phyloP scores from a whole-genome alignment of 2,329 filamentous ascomycete species.

The Nothophoma quercina region DNA sequence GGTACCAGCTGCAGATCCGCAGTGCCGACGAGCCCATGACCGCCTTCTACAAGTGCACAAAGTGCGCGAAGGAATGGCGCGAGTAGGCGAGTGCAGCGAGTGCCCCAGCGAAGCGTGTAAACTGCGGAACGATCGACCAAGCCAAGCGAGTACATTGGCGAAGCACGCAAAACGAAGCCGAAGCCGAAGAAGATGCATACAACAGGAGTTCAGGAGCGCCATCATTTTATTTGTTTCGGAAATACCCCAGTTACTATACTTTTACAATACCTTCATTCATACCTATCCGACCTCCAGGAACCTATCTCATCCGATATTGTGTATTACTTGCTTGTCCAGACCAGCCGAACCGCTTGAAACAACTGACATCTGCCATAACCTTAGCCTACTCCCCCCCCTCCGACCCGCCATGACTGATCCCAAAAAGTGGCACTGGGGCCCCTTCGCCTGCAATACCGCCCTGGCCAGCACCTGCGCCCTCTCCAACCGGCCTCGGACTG shows the following conservation, averaged over 20 bases:
- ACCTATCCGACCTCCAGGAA: no score
- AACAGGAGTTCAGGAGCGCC: constrained; percentile 14
- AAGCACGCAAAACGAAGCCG: neutral
- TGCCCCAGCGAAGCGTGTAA: no score
- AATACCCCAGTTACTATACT: constrained; percentile 18
- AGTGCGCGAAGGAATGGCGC: constrained; percentile 22
- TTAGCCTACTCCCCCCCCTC: constrained; percentile 4
- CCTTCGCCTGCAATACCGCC: constrained; percentile 30
- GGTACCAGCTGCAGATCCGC: constrained; percentile 96
- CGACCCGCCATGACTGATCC: constrained; percentile 26
- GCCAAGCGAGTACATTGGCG: no score
- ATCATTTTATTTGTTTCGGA: constrained; percentile 6
- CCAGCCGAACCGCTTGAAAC: neutral
- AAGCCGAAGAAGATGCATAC: neutral
- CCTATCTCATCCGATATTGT: no score
- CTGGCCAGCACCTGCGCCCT: constrained; percentile 30
- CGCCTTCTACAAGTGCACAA: constrained; percentile 76
- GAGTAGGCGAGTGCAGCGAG: neutral
- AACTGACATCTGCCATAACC: neutral
- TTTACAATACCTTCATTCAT: constrained; percentile 11
- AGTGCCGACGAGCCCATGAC: constrained; percentile 99
- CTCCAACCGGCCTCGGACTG: constrained; percentile 30
- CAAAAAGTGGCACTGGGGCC: constrained; percentile 46
- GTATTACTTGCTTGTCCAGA: neutral
- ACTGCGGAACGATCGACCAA: no score